phyloP scores from a whole-genome alignment of 2,329 filamentous ascomycete species.

The Teratosphaeria pseudoeucalypti region DNA sequence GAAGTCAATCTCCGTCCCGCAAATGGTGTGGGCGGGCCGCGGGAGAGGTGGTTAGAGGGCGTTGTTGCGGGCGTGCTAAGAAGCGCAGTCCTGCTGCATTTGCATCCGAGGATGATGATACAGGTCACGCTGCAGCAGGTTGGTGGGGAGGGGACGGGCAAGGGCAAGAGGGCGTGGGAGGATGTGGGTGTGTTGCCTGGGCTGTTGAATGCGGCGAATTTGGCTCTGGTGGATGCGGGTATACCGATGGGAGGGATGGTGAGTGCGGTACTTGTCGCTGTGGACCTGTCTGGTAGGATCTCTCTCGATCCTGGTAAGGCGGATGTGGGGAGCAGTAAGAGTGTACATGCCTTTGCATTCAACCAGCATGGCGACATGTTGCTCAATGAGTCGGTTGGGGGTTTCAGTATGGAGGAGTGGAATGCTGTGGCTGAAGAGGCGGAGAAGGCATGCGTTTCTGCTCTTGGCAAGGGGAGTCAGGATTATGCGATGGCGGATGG shows the following conservation, averaged over 20 bases:
- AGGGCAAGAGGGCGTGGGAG: slow-evolving; percentile 45
- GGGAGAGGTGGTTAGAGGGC: slow-evolving; percentile 65
- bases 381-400: slow-evolving; percentile 70
- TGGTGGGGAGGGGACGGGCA: slow-evolving; percentile 32
- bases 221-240: slow-evolving; percentile 71
- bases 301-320: slow-evolving; percentile 50
- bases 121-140: slow-evolving; percentile 80
- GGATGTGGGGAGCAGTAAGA: slow-evolving; percentile 53
- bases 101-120: slow-evolving; percentile 66
- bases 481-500: slow-evolving; percentile 32
- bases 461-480: slow-evolving; percentile 28
- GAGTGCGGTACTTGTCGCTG: slow-evolving; percentile 54
- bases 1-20: slow-evolving; percentile 85
- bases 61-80: slow-evolving; percentile 62
- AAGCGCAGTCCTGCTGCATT: slow-evolving; percentile 62
- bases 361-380: slow-evolving; percentile 63
- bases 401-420: slow-evolving; percentile 68
- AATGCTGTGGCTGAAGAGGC: slow-evolving; percentile 57
- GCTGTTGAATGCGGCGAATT: slow-evolving; percentile 66
- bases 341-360: slow-evolving; percentile 75
- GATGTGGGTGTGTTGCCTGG: slow-evolving; percentile 72
- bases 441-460: slow-evolving; percentile 49
- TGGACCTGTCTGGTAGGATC: slow-evolving; percentile 32
- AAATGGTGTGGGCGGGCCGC: slow-evolving; percentile 59
- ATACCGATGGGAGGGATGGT: slow-evolving; percentile 68